Evolutionary conservation across 352 stramenopile genomes (phyloP), one percentile per base, ranked within the genome.

Genomic region (Thraustochytrium striatum): DNA sequence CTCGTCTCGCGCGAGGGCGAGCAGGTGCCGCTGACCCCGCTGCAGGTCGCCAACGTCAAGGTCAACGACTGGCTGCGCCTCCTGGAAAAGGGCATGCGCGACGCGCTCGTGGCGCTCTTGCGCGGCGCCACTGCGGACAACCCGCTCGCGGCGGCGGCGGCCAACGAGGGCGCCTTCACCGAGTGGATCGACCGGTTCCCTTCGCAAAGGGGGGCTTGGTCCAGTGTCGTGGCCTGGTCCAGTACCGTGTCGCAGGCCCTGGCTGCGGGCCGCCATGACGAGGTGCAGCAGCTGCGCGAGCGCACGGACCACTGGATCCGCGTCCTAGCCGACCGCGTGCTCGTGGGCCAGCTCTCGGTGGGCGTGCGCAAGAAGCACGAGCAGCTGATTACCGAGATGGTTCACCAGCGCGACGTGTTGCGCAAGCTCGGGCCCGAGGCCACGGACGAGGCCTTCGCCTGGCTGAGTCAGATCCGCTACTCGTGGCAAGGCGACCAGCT

Each of bases 381-480:
- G 80, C 96, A 99, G 85, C 88, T 99, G 11, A 99, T 99, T 83
- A 99, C 96, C 8, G 97, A 99, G 83, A 88, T 99, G n/a, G 97
- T 99, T 25, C 96, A 99, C 79, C 95, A 99, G 82, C 95, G 97
- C 73, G 97, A 98, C 85, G 94, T 99, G 21, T 97, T 92, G 19
- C 92, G 94, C 72, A 90, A 73, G 36, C 28, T 65, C 2, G 62
- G 62, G 0, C 2, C 25, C 11, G 91, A 97, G 3, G 88, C 81
- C 16, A 90, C 87, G 75, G 83, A 87, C 3, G 90, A 92, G 3
- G 94, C 98, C 80, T 99, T 99, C 85, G 88, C 91, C 3, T 99
- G 97, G 97, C 85, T 99, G 16, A 98, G 98, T 79, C 95, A 99
- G 84, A 94, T 99, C 83, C 89, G 97, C 5, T 98, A 98, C 84